These are phyloP conservation scores for Xylaria nigripes DNA, from an alignment of 495 filamentous ascomycete species.

Conservation along the genomic window DNA sequence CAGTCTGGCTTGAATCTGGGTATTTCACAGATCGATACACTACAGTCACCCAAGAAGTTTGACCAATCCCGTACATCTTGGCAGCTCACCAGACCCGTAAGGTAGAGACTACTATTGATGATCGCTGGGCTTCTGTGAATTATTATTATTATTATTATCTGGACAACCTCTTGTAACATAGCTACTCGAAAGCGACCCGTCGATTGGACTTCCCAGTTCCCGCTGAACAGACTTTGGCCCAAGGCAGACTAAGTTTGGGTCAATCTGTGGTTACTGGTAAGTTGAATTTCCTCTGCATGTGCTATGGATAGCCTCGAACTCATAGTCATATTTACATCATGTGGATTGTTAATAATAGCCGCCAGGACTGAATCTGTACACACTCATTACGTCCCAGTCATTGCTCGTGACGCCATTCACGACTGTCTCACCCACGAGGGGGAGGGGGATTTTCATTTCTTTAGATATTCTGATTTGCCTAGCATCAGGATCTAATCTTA, in stretches of 20 bases:
- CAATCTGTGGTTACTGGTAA: background rate
- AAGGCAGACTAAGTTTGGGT: background rate
- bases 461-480: background rate
- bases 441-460: background rate
- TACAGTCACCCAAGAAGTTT: background rate
- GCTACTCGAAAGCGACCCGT: too few species aligned
- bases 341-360: background rate
- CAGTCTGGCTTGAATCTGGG: background rate
- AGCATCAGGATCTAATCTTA: background rate
- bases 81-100: too few species aligned
- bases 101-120: too few species aligned
- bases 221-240: background rate
- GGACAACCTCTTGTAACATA: too few species aligned
- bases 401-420: background rate
- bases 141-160: too few species aligned
- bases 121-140: too few species aligned
- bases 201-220: background rate
- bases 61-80: background rate
- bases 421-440: background rate
- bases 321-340: background rate
- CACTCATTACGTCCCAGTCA: background rate
- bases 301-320: background rate
- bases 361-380: background rate
- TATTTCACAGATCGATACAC: too few species aligned
- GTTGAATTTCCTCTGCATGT: background rate